These are phyloP conservation scores for Chlorella sp. DNA, from an alignment of 139 green algal species.

Conservation along the genomic window DNA sequence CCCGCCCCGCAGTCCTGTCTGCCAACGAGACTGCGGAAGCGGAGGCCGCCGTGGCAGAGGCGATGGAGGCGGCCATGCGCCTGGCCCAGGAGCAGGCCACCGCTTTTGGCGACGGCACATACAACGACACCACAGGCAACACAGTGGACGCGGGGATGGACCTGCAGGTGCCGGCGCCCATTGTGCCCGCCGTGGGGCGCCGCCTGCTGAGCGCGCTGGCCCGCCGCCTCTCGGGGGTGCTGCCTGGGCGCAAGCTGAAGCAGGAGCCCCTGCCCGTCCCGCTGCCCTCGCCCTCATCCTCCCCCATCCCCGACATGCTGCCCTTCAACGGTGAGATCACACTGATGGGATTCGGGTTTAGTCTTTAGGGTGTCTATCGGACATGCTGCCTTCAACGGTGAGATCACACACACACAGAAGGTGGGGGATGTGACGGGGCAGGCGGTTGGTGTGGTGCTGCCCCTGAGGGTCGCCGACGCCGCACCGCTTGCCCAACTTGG, in stretches of 20 bases:
- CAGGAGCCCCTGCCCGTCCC: not conserved
- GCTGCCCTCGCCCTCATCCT: not conserved
- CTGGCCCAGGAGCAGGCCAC: not conserved
- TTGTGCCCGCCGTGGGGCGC: not conserved
- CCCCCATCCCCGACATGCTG: not conserved
- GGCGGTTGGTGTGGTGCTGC: too few species aligned
- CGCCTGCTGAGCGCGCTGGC: not conserved
- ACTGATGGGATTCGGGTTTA: too few species aligned
- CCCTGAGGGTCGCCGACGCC: not conserved
- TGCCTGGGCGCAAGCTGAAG: not conserved
- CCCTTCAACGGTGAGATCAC: not conserved
- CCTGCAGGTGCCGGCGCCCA: not conserved
- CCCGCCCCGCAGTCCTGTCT: not conserved
- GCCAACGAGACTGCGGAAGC: constrained; percentile 7
- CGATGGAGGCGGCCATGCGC: not conserved
- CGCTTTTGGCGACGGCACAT: constrained; percentile 12
- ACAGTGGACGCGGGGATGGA: not conserved
- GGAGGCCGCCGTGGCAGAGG: not conserved
- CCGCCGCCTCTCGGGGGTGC: not conserved
- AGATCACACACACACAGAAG: not conserved
- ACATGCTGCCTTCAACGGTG: too few species aligned
- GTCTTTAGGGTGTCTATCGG: too few species aligned
- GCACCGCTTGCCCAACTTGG: not conserved
- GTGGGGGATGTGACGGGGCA: too few species aligned
- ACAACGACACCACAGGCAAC: not conserved